Evolutionary conservation across 768 basidiomycete species (phyloP).

Genomic region (Coprinopsis cinerea): DNA sequence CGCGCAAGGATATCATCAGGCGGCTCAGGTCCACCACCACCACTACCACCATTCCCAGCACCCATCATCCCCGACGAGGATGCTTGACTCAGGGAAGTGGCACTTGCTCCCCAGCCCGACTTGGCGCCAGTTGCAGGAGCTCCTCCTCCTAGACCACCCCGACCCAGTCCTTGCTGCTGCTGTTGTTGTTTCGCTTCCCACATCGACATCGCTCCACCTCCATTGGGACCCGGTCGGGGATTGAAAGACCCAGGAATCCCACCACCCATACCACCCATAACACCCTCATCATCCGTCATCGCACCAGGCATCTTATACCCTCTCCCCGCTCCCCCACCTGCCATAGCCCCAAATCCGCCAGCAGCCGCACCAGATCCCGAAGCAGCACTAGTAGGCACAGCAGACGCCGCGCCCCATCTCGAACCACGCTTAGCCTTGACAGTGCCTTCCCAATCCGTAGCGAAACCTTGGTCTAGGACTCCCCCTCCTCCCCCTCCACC

Average conservation of each 20-base stretch:
- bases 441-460: constrained; percentile 6
- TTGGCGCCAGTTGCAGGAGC: background rate
- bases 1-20: constrained; percentile 1
- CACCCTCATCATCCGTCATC: background rate
- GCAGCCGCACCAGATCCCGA: background rate
- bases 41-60: background rate
- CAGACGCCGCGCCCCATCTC: background rate
- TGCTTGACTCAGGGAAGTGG: background rate
- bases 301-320: background rate
- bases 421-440: background rate
- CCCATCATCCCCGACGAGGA: background rate
- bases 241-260: background rate
- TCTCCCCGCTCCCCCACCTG: background rate
- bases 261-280: no score
- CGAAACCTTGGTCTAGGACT: background rate
- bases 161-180: background rate
- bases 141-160: no score
- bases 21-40: no score
- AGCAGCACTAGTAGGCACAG: background rate
- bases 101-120: background rate
- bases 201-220: background rate
- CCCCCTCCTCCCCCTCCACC: background rate
- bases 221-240: background rate
- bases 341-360: background rate
- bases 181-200: background rate